Base-by-base conservation (phyloP, 2,329 filamentous ascomycete genomes). In the Fusarium nematophilum region DNA sequence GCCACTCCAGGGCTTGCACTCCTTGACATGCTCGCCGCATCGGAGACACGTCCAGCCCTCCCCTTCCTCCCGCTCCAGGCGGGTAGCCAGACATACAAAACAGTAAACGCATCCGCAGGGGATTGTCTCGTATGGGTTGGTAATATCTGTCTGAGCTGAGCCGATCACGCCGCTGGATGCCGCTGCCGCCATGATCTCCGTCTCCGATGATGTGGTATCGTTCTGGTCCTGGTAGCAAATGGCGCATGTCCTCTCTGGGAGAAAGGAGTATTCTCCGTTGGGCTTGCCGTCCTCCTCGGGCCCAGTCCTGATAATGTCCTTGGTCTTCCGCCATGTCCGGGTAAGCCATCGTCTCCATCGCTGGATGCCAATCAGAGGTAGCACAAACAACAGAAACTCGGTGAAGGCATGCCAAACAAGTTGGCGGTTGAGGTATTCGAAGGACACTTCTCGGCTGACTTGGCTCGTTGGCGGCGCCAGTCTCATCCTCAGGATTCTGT, bases 331-430 rank as follows among this genome's bases (percentile, higher is more conserved):
- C 92, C 93, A 96, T n/a, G 89, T 87, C 59, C 93, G 86, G 15
- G 86, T 83, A n/a, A 97, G 80, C 90, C 94, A 97, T 64, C 93
- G 85, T 53, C 92, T 86, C 95, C 95, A 99, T 64, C 93, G 86
- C 70, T 91, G 90, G 66, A 99, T 94, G 45, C 95, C 95, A 34
- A 99, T 91, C n/a, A 99, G 84, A 0, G 95, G 95, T n/a, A 99
- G 83, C 14, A 98, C 85, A 74, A 98, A 99, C 26, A 99, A 85
- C n/a, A 99, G 81, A 69, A 99, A 99, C 74, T 99, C 95, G 21
- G 95, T 99, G 70, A 99, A 97, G n/a, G 95, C 95, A 76, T 99
- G 95, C 95, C 95, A 99, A 30, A 99, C 95, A 9, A 99, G 86
- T 77, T 99, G 95, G 40, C 95, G 89, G 74, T 99, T 99, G 43